Base-by-base conservation (phyloP, 495 filamentous ascomycete genomes). In the Aspergillus nidulans region DNA sequence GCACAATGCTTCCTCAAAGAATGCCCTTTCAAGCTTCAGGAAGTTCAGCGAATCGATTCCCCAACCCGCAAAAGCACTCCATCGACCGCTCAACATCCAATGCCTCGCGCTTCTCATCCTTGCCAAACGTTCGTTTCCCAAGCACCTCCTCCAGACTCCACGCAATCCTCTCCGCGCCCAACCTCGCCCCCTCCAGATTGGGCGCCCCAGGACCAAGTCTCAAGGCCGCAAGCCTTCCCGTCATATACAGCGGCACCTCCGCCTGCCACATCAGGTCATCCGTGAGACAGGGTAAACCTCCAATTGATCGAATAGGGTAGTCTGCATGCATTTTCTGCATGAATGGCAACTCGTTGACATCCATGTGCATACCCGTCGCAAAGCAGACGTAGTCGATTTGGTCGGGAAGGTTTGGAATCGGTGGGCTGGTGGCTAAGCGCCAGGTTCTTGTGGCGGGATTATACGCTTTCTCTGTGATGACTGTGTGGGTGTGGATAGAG, bases 331-430 rank as follows among this genome's bases (percentile, higher is more conserved):
- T 75, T 1, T 71, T 65, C 38, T 73, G 69, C 21, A 86, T 65
- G 24, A 78, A 69, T 0, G 79, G 74, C 47, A 84, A 71, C 25
- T 73, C 67, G 20, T 59, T 59, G 19, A 84, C 73, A 56, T 85
- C 72, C 3, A 77, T 68, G 23, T 70, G 57, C 25, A 81, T 71
- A 2, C 84, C 84, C 0, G 84, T 86, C 18, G 85, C 83, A 52
- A 81, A 85, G 61, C 84, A 82, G 57, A 86, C 81, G 67, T 83
- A 83, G 64, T 88, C 83, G 50, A 86, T 79, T 18, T 58, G 63
- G 4, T 77, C 63, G 4, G 78, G 77, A 6, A 84, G 69, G 16
- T 71, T 65, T 1, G 75, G 69, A 24, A 78, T 77, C 6, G 76
- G 67, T 1, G 78, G 79, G 28, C 75, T 64, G 6, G 82, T 77